These are phyloP conservation scores for Ploettnerulaceae sp. DNA, from an alignment of 2,329 filamentous ascomycete species.

Conservation along the genomic window DNA sequence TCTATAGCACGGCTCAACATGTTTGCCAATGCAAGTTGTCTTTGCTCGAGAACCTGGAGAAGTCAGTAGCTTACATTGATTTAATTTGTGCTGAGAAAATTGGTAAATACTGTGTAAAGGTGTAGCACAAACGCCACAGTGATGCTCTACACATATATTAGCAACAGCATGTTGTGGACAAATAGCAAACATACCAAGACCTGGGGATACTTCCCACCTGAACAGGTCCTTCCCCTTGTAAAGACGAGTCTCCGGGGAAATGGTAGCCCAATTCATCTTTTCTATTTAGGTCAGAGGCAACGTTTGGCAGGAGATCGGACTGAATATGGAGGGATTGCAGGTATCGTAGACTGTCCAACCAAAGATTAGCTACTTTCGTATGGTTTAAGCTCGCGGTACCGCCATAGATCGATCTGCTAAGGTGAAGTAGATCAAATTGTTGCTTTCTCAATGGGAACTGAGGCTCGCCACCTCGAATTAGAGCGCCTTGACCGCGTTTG, in stretches of 20 bases:
- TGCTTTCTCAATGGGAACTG: too few species aligned
- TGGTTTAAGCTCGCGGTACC: too few species aligned
- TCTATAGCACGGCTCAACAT: constrained; percentile 34
- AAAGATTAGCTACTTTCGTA: not conserved
- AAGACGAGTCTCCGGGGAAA: constrained; percentile 26
- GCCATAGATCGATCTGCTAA: too few species aligned
- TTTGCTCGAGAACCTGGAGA: constrained; percentile 30
- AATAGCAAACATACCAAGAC: constrained; percentile 27
- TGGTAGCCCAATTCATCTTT: constrained; percentile 30
- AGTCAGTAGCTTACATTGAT: constrained; percentile 2
- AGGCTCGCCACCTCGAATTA: too few species aligned
- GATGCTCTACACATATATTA: constrained; percentile 34
- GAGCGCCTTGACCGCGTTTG: too few species aligned
- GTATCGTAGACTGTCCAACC: too few species aligned
- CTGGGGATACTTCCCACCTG: constrained; percentile 32
- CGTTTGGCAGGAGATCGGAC: not conserved
- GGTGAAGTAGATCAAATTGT: too few species aligned
- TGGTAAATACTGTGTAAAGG: constrained; percentile 29
- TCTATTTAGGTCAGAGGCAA: not conserved
- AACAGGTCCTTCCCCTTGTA: constrained; percentile 31
- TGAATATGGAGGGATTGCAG: not conserved
- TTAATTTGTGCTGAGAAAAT: not conserved
- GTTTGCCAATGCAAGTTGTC: constrained; percentile 31
- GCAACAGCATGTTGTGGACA: too few species aligned
- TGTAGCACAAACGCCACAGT: constrained; percentile 31